phyloP scores from a whole-genome alignment of 2,329 filamentous ascomycete genomes.

The Talaromyces sp. region DNA sequence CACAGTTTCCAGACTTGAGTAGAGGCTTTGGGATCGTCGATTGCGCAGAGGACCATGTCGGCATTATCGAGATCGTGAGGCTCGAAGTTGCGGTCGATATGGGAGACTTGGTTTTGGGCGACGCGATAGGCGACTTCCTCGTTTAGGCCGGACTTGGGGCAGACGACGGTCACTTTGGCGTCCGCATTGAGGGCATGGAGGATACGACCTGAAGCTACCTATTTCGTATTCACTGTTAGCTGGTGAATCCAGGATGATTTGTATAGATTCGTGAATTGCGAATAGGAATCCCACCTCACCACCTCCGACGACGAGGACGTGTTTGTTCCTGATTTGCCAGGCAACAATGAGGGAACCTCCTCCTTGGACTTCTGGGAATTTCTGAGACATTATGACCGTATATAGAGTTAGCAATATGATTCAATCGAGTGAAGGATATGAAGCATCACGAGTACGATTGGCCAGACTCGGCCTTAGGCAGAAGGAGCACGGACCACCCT shows the following conservation, averaged over 20 bases:
- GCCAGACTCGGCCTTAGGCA: not conserved
- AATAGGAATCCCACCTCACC: constrained; percentile 73
- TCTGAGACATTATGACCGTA: constrained; percentile 42
- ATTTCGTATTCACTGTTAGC: constrained; percentile 19
- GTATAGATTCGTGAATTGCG: no score
- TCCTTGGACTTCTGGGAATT: constrained; percentile 79
- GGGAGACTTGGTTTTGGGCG: constrained; percentile 69
- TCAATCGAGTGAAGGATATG: not conserved
- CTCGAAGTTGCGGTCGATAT: constrained; percentile 80
- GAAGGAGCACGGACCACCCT: constrained; percentile 17
- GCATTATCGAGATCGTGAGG: constrained; percentile 77
- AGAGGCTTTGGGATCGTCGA: constrained; percentile 91
- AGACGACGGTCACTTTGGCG: constrained; percentile 82
- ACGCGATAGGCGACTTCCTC: constrained; percentile 84
- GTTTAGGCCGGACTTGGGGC: constrained; percentile 76
- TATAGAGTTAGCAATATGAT: not conserved
- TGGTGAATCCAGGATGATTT: constrained; percentile 28
- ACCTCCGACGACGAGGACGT: constrained; percentile 87
- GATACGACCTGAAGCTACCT: constrained; percentile 95
- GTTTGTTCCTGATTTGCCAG: constrained; percentile 90
- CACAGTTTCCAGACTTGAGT: constrained; percentile 90
- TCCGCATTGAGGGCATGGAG: constrained; percentile 94
- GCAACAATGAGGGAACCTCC: constrained; percentile 92
- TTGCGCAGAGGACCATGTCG: constrained; percentile 87
- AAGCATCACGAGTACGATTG: not conserved